Evolutionary conservation across 164 flowering plant species (phyloP), one percentile per base, ranked within the genome.

Genomic region (Piper betle): DNA sequence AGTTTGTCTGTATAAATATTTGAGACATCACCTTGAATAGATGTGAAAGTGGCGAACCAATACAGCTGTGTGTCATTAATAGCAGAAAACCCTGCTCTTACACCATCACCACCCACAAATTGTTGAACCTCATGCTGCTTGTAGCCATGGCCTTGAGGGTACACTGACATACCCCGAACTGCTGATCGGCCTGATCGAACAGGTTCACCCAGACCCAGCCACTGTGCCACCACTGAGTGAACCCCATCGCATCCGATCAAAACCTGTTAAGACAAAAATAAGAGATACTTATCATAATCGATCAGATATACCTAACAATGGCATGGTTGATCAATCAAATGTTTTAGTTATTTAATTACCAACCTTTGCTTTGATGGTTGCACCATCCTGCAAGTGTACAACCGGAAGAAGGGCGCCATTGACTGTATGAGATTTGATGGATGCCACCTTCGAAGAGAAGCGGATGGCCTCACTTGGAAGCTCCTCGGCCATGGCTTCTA

Each of bases 231-330:
- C 20, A 61, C 60, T 2, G 89, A 84, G 77, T 80, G 76, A 39
- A 78, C 78, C 39, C 86, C 86, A 50, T 84, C 86, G 42, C 84
- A 82, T 37, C 89, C 88, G 13, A 82, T 75, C 64, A 84, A 38
- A 39, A 74, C 71, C 84, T 78, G 59, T 48, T 15, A 15, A 15
- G 1, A 15, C 8, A 10, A 37, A 8, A 2, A n/a, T 3, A 53
- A 40, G 16, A 0, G 18, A 3, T 40, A 20, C 6, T 18, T 13
- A 17, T 5, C 16, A 18, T n/a, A n/a, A n/a, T n/a, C n/a, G n/a
- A n/a, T n/a, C 4, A 16, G 3, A 5, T 40, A 38, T 37, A 20
- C 10, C 3, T 10, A 16, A 13, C n/a, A 5, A 6, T 6, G 1
- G 2, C 4, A 59, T 2, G 15, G 19, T 5, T 7, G n/a, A n/a